Conservation (phyloP, 805 yeast species). For the Kockiozyma suomiensis region DNA sequence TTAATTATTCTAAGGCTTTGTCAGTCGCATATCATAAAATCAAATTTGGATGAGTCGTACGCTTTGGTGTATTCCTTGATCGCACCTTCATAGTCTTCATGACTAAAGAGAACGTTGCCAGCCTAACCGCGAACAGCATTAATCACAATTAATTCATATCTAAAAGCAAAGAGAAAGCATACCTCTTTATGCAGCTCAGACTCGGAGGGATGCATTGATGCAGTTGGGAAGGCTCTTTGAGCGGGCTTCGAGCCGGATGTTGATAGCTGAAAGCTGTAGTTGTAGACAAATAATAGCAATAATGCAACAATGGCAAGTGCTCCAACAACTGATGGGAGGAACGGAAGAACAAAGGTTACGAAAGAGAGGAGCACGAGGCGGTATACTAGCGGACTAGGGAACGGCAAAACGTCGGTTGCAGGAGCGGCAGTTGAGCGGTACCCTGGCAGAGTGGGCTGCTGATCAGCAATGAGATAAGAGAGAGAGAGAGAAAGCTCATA, state of each 20-base stretch:
- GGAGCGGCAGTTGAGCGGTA: background rate
- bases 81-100: conserved; percentile 39
- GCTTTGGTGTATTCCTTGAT: conserved; percentile 38
- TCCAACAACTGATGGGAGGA: background rate
- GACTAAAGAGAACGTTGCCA: conserved; percentile 38
- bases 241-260: background rate
- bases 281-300: background rate
- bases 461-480: background rate
- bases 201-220: conserved; percentile 12
- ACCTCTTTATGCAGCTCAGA: conserved; percentile 12
- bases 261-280: background rate
- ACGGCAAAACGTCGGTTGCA: conserved; percentile 7
- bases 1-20: conserved; percentile 36
- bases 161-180: background rate
- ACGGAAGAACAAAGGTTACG: background rate
- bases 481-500: no score
- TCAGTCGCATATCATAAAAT: no score
- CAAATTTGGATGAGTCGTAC: conserved; percentile 35
- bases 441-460: background rate
- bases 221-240: background rate
- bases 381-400: background rate
- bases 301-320: background rate
- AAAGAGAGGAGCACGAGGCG: background rate
- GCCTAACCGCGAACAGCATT: conserved; percentile 7
- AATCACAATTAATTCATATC: background rate